Conservation (phyloP, 495 filamentous ascomycete genomes). For the Penicillium taxi region DNA sequence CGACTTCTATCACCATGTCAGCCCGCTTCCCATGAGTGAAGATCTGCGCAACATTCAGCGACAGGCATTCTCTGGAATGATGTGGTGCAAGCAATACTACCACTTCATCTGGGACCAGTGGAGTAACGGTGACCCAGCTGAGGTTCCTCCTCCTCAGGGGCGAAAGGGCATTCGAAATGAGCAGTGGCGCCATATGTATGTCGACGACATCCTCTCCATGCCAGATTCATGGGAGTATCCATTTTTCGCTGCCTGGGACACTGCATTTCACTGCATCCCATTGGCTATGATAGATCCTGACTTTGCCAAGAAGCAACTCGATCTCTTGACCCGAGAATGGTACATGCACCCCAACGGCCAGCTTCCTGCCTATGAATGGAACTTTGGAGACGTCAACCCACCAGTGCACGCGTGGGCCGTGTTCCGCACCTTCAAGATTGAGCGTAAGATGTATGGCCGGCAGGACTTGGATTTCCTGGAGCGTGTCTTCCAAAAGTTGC, state of each 20-base stretch:
- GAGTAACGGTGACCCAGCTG: conserved; percentile 71
- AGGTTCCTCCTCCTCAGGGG: conserved; percentile 72
- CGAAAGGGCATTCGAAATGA: conserved; percentile 77
- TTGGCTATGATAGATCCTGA: conserved; percentile 96
- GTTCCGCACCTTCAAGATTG: conserved; percentile 94
- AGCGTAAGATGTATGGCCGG: conserved; percentile 91
- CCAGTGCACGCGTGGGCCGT: conserved; percentile 95
- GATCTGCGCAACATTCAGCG: conserved; percentile 92
- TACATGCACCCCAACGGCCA: conserved; percentile 99
- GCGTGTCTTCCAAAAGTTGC: conserved; percentile 89
- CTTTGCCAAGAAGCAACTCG: conserved; percentile 94
- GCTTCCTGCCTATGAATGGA: conserved; percentile 90
- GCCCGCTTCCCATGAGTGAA: conserved; percentile 87
- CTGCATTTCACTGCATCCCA: conserved; percentile 92
- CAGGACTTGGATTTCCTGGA: conserved; percentile 94
- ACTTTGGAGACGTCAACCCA: conserved; percentile 94
- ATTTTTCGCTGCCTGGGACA: conserved; percentile 97
- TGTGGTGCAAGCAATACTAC: conserved; percentile 97
- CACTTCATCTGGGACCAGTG: conserved; percentile 96
- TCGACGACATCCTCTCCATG: conserved; percentile 94
- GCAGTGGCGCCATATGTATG: conserved; percentile 86
- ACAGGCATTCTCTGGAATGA: conserved; percentile 90
- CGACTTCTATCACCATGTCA: conserved; percentile 91
- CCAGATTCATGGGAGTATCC: conserved; percentile 98
- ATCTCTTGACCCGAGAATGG: conserved; percentile 93